Percentiles rank a stretch among this genome's conserved stretches.
These are phyloP conservation scores for Solanum paucissectum DNA, from an alignment of 257 asterid species.

Conservation along the genomic window DNA sequence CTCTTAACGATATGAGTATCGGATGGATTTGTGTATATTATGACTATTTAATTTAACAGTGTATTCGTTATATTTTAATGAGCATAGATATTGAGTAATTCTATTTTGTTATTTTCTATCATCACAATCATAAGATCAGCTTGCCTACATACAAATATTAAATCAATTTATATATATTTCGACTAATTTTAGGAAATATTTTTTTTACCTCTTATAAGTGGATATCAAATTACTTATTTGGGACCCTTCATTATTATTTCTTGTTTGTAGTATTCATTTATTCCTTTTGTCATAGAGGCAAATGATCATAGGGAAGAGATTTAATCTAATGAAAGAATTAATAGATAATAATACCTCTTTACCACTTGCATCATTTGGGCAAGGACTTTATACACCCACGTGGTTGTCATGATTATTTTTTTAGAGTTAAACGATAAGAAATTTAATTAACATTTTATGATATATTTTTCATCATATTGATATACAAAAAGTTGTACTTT, in stretches of 20 bases:
- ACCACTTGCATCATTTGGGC: not conserved
- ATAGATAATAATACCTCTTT: not conserved
- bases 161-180: not conserved
- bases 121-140: not conserved
- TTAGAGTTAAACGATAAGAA: too few species aligned
- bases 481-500: too few species aligned
- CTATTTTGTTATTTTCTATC: not conserved
- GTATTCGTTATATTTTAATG: not conserved
- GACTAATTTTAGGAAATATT: not conserved
- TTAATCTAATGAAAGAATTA: not conserved
- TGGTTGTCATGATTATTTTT: too few species aligned
- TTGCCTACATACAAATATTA: not conserved
- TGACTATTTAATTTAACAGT: not conserved
- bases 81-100: not conserved
- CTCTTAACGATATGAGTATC: not conserved
- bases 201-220: not conserved
- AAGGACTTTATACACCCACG: fast-evolving
- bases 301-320: not conserved
- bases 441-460: too few species aligned
- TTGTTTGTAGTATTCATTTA: not conserved
- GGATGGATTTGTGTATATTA: not conserved
- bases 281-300: not conserved
- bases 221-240: not conserved
- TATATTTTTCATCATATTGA: too few species aligned
- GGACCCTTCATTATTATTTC: not conserved